Conservation (phyloP, 768 basidiomycete species). For the Crassisporium funariophilum region DNA sequence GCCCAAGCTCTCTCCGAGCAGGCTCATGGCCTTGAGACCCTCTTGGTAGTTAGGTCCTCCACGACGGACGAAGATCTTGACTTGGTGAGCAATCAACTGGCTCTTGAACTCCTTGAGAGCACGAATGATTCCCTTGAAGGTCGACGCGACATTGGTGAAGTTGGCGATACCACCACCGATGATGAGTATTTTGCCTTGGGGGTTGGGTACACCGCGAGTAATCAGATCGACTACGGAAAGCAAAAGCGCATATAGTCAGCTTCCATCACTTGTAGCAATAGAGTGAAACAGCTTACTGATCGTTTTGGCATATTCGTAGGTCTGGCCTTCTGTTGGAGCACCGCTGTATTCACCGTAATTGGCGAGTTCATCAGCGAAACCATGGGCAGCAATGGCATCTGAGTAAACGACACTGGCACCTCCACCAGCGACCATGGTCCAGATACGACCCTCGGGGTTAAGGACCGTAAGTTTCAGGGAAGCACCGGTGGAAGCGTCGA, state of each 20-base stretch:
- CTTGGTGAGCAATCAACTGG: constrained; percentile 78
- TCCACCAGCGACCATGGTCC: constrained; percentile 99
- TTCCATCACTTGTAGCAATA: neutral
- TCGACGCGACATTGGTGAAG: constrained; percentile 99
- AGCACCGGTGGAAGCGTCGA: constrained; percentile 96
- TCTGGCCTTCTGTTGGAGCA: constrained; percentile 97
- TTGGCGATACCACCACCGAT: constrained; percentile 99
- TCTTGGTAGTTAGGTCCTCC: constrained; percentile 99
- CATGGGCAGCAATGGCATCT: constrained; percentile 87
- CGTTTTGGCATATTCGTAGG: constrained; percentile 99
- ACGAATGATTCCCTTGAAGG: constrained; percentile 99
- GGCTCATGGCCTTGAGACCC: constrained; percentile 94
- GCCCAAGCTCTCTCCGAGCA: constrained; percentile 95
- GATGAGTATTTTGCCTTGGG: constrained; percentile 97
- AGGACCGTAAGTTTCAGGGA: constrained; percentile 97
- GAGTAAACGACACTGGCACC: constrained; percentile 73
- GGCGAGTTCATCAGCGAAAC: constrained; percentile 95
- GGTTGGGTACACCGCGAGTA: constrained; percentile 81
- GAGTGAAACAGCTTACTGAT: constrained; percentile 60
- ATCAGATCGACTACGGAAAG: constrained; percentile 77
- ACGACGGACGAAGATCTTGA: constrained; percentile 96
- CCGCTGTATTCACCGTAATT: constrained; percentile 99
- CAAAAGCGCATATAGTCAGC: neutral
- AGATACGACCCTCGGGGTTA: constrained; percentile 92
- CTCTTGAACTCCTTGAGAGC: constrained; percentile 93